Conservation (phyloP, 2,329 filamentous ascomycete genomes). For the Hyphodiscus sp. region DNA sequence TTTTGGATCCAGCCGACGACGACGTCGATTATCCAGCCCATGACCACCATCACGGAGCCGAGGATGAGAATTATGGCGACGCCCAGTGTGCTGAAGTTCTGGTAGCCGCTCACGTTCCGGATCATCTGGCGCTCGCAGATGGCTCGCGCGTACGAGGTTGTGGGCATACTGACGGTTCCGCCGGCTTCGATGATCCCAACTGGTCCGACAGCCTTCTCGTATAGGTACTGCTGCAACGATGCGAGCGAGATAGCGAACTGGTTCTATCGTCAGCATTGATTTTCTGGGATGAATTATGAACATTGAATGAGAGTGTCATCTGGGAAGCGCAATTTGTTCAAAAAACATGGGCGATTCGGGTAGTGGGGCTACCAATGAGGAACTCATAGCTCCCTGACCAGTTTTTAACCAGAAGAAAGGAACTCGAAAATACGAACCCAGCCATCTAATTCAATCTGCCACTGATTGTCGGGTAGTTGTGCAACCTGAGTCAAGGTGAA, state of each 20-base stretch:
- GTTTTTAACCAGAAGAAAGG: too few relatives aligned
- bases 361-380: too few relatives aligned
- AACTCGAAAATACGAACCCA: constrained; percentile 7
- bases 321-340: too few relatives aligned
- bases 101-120: constrained; percentile 1
- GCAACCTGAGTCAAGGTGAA: constrained; percentile 9
- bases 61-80: constrained; percentile 1
- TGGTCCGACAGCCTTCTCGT: constrained; percentile 21
- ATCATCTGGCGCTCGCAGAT: constrained; percentile 4
- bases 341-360: too few relatives aligned
- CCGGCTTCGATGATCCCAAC: background rate
- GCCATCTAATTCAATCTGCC: constrained; percentile 29
- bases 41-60: background rate
- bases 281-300: too few relatives aligned
- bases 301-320: too few relatives aligned
- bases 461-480: constrained; percentile 28
- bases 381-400: too few relatives aligned
- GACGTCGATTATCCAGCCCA: constrained; percentile 1
- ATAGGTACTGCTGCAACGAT: constrained; percentile 20
- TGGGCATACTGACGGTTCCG: background rate
- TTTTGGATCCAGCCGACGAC: background rate
- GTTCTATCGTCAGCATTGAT: too few relatives aligned
- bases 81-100: constrained; percentile 2
- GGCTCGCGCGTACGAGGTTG: background rate
- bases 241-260: constrained; percentile 24